phyloP scores from a whole-genome alignment of 2,329 filamentous ascomycete species.

The Cladobotryum mycophilum region DNA sequence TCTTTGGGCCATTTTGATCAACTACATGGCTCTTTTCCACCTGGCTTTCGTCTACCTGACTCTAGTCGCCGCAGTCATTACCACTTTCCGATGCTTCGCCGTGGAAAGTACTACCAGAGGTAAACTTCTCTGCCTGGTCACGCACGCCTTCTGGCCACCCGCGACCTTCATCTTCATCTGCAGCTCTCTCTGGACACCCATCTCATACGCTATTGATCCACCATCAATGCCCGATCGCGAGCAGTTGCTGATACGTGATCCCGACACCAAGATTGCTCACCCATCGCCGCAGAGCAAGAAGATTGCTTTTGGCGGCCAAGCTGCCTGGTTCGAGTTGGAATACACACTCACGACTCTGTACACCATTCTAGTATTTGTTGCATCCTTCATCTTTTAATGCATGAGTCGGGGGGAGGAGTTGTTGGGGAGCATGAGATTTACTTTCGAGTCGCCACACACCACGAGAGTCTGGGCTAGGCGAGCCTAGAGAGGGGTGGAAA shows the following conservation, averaged over 20 bases:
- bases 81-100: constrained; percentile 44
- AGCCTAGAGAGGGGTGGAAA: not conserved
- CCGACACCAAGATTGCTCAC: constrained; percentile 47
- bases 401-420: not conserved
- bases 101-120: constrained; percentile 29
- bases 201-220: constrained; percentile 55
- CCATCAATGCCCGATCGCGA: constrained; percentile 52
- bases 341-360: constrained; percentile 45
- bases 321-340: constrained; percentile 51
- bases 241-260: constrained; percentile 48
- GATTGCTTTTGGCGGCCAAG: constrained; percentile 47
- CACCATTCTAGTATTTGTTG: constrained; percentile 44
- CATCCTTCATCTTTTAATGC: constrained; percentile 27
- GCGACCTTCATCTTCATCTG: constrained; percentile 50
- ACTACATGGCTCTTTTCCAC: constrained; percentile 52
- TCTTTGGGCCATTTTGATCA: constrained; percentile 47
- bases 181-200: constrained; percentile 51
- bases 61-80: constrained; percentile 43
- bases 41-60: constrained; percentile 48
- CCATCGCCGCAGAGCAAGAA: constrained; percentile 47
- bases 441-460: not conserved
- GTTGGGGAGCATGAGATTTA: constrained; percentile 5
- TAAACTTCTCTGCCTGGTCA: constrained; percentile 47
- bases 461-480: not conserved
- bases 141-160: constrained; percentile 57